A percentile compares a stretch with the other conserved stretches of the same genome.
Evolutionary conservation across 148 eudicot species (phyloP).

Genomic region (Camellia lanceoleosa): DNA sequence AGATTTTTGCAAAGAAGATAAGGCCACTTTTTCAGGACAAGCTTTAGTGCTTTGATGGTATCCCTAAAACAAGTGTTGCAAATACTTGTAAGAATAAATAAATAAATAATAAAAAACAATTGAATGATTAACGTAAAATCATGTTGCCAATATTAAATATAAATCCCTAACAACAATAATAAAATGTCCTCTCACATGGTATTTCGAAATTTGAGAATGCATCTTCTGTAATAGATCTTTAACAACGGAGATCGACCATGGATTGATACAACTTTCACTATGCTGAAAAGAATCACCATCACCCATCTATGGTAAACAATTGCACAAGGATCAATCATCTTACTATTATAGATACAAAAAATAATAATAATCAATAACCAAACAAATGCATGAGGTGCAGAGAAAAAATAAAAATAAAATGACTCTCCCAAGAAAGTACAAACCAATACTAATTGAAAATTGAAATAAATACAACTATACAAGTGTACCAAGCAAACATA

Average conservation of each 20-base stretch:
- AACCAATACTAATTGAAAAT: too few relatives aligned
- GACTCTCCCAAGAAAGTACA: background rate
- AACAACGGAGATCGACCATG: slow-evolving; percentile 60
- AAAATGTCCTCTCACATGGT: slow-evolving; percentile 44
- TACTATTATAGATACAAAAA: background rate
- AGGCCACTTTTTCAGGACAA: slow-evolving; percentile 60
- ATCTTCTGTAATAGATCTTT: slow-evolving; percentile 49
- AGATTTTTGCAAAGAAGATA: slow-evolving; percentile 55
- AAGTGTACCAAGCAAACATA: background rate
- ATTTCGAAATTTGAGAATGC: slow-evolving; percentile 51
- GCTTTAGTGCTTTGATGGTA: slow-evolving; percentile 55
- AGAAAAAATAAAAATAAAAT: background rate
- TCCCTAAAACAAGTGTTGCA: slow-evolving; percentile 50
- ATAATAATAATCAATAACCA: background rate
- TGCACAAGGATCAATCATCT: slow-evolving; percentile 11
- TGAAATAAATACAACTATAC: background rate
- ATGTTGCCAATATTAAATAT: background rate
- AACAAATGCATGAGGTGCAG: background rate
- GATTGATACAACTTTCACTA: slow-evolving; percentile 41
- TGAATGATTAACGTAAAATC: too few relatives aligned
- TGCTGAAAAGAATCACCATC: slow-evolving; percentile 19
- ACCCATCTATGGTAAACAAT: slow-evolving; percentile 27
- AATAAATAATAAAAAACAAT: background rate
- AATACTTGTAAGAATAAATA: slow-evolving; percentile 2
- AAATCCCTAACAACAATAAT: background rate